Conservation (phyloP, 2,329 filamentous ascomycete genomes). For the Hypoxylon rubiginosum region DNA sequence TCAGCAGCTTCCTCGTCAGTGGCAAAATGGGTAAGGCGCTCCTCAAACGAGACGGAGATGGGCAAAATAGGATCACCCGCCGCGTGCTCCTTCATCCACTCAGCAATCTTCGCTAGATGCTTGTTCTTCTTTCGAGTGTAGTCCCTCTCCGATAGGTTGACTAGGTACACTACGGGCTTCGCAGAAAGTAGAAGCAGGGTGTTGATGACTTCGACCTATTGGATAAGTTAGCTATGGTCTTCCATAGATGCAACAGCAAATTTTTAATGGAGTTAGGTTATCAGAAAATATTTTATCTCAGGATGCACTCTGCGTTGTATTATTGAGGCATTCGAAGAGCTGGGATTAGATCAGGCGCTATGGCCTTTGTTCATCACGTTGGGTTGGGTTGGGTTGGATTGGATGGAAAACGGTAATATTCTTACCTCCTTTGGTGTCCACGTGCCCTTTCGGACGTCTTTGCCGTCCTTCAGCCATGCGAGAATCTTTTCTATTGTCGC, state of each 20-base stretch:
- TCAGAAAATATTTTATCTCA: slow-evolving; percentile 90
- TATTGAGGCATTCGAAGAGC: slow-evolving; percentile 95
- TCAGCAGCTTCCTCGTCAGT: slow-evolving; percentile 81
- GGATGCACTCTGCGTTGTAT: slow-evolving; percentile 79
- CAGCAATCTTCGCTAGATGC: slow-evolving; percentile 90
- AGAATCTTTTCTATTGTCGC: slow-evolving; percentile 93
- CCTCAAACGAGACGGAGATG: slow-evolving; percentile 92
- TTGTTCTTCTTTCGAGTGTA: slow-evolving; percentile 99
- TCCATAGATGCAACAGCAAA: slow-evolving; percentile 27
- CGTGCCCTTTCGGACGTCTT: slow-evolving; percentile 90
- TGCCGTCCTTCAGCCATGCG: slow-evolving; percentile 84
- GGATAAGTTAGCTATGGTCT: slow-evolving; percentile 48
- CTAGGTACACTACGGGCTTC: slow-evolving; percentile 96
- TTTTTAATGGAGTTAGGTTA: slow-evolving; percentile 42
- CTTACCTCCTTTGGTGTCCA: slow-evolving; percentile 97
- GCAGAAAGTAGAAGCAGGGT: slow-evolving; percentile 93
- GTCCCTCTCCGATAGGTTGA: slow-evolving; percentile 97
- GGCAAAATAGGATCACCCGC: slow-evolving; percentile 91
- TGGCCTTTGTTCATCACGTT: slow-evolving; percentile 98
- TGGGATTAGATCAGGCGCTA: slow-evolving; percentile 97
- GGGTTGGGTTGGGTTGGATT: slow-evolving; percentile 27
- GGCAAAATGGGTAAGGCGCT: slow-evolving; percentile 85
- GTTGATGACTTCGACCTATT: slow-evolving; percentile 96
- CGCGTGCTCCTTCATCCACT: slow-evolving; percentile 95
- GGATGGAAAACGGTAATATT: slow-evolving; percentile 49